Base-by-base conservation (phyloP, 148 eudicot species). In the Rhododendron vialii region DNA sequence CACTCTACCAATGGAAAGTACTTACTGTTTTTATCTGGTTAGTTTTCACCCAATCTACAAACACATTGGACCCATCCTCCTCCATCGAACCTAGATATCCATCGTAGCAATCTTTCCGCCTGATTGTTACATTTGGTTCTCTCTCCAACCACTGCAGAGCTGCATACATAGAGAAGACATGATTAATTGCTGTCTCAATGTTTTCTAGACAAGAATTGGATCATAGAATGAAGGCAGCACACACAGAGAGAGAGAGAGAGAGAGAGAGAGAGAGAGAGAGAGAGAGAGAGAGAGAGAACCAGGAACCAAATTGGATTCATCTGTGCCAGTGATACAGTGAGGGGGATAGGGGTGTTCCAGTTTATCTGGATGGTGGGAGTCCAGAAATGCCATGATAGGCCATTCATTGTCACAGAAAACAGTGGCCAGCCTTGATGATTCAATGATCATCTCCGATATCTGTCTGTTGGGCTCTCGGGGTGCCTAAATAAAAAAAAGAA, bases 271-370 rank as follows among this genome's bases (percentile, higher is more conserved):
- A 13, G 51, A 55, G 84, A 26, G 20, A 17, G 59, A 0, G 50
- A 47, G 12, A 41, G 43, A 41, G 38, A 13, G 51, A 55, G 84
- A 26, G 20, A 17, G 59, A 0, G 11, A 84, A 90, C 92, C 92
- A 35, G 92, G 92, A 82, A 90, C 90, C 67, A 90, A 86, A 78
- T 87, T 85, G 4, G 92, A 86, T 82, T 90, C 92, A 82, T 90
- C 89, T 7, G 90, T 84, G 83, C 92, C 92, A 41, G 85, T 15
- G 17, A 90, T 84, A 55, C 92, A 90, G 83, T 90, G 92, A 81
- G 89, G 85, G 75, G 92, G 92, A 75, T 90, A 90, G 81, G 92
- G 92, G 57, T 83, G 89, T 85, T 90, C 92, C 35, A 71, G 86
- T 85, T 83, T 88, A 47, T 63, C 88, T 47, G 90, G 92, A 57